Evolutionary conservation across 2,329 filamentous ascomycete genomes (phyloP).

Genomic region (Nigrospora oryzae): DNA sequence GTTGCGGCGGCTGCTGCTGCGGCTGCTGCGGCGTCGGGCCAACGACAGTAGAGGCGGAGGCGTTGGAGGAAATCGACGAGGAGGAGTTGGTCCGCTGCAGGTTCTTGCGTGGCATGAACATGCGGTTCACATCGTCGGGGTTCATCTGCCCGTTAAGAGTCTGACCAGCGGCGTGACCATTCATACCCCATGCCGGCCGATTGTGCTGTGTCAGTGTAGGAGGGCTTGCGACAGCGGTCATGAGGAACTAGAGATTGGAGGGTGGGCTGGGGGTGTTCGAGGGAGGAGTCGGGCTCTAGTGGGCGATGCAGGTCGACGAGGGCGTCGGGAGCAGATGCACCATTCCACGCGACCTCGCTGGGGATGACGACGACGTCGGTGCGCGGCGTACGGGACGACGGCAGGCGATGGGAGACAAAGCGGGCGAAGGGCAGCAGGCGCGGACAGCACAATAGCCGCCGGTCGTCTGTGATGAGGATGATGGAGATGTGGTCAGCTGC

Average conservation of each 20-base stretch:
- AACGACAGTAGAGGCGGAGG: constrained; percentile 52
- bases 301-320: no score
- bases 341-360: no score
- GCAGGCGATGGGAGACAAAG: no score
- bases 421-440: no score
- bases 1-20: neutral
- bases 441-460: no score
- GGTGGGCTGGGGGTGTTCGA: no score
- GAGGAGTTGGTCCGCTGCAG: constrained; percentile 85
- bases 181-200: constrained; percentile 59
- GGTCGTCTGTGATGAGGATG: no score
- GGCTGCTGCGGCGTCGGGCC: neutral
- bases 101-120: constrained; percentile 84
- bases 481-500: no score
- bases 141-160: constrained; percentile 61
- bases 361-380: no score
- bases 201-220: constrained; percentile 56
- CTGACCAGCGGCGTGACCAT: constrained; percentile 32
- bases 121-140: constrained; percentile 75
- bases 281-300: no score
- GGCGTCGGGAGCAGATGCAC: no score
- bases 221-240: constrained; percentile 62
- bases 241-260: constrained; percentile 25
- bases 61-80: constrained; percentile 67
- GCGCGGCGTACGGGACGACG: no score